A percentile compares a stretch with the other conserved stretches of the same genome.
Evolutionary conservation across 805 yeast genomes (phyloP).

Genomic region (Ogataea polymorpha): DNA sequence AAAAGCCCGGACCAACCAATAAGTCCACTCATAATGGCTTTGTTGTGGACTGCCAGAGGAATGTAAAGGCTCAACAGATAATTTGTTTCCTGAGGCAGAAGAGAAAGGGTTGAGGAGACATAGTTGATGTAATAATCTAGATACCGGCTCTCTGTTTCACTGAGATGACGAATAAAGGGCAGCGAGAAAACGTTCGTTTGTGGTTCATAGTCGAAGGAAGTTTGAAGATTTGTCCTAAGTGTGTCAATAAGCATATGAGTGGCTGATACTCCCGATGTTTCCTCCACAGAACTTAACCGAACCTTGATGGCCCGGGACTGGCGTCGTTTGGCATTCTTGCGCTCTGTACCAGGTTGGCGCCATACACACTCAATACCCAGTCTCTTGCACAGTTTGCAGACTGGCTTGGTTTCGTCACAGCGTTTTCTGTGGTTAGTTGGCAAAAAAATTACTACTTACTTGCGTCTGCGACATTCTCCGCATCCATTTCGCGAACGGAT

Average conservation of each 20-base stretch:
- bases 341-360: conserved; percentile 13
- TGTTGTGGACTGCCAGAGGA: conserved; percentile 49
- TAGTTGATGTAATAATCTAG: conserved; percentile 45
- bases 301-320: not conserved
- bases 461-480: conserved; percentile 17
- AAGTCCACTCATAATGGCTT: conserved; percentile 45
- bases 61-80: conserved; percentile 49
- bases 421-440: conserved; percentile 33
- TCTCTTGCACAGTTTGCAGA: conserved; percentile 38
- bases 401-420: conserved; percentile 43
- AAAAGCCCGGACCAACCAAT: conserved; percentile 51
- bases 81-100: conserved; percentile 46
- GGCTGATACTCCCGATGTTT: not conserved
- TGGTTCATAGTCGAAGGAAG: not conserved
- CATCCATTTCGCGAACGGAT: conserved; percentile 21
- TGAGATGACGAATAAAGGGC: conserved; percentile 9
- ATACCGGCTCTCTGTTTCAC: conserved; percentile 23
- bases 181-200: conserved; percentile 9
- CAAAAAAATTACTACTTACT: conserved; percentile 7
- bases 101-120: conserved; percentile 47
- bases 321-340: conserved; percentile 3
- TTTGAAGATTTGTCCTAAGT: not conserved
- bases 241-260: not conserved
- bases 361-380: conserved; percentile 30
- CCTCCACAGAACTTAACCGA: not conserved